These are phyloP conservation scores for Echeveria elegans DNA, from an alignment of 164 flowering plant species.

Conservation along the genomic window DNA sequence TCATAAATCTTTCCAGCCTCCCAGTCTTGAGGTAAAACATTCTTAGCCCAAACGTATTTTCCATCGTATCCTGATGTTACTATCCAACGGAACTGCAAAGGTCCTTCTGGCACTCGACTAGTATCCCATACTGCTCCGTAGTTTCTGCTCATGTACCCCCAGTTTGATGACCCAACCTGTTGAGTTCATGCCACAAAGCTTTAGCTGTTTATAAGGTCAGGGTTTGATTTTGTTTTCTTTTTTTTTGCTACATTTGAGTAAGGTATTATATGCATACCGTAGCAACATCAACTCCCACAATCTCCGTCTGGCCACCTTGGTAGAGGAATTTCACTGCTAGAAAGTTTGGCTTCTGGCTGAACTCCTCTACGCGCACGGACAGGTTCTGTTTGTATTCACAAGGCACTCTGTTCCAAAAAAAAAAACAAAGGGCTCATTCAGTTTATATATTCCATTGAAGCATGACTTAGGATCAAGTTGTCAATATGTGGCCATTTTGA, in stretches of 20 bases:
- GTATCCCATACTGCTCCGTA: conserved; percentile 83
- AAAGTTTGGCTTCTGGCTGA: conserved; percentile 27
- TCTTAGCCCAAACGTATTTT: conserved; percentile 20
- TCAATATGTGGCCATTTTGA: neutral
- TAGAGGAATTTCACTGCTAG: conserved; percentile 61
- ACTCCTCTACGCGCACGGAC: neutral
- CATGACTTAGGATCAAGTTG: neutral
- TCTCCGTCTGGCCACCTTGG: conserved; percentile 92
- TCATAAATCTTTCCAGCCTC: conserved; percentile 50
- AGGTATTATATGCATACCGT: neutral
- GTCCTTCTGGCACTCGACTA: conserved; percentile 47
- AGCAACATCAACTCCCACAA: conserved; percentile 32
- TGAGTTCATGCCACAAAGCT: neutral
- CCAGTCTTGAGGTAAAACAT: conserved; percentile 63
- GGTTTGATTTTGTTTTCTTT: neutral
- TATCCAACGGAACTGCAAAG: conserved; percentile 56
- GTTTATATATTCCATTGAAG: too few species aligned
- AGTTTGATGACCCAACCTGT: conserved; percentile 53
- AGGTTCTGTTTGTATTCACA: neutral
- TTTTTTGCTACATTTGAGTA: conserved; percentile 19
- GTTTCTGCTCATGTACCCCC: conserved; percentile 52
- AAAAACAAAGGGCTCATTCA: too few species aligned
- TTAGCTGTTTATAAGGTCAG: too few species aligned
- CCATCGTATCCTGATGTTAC: conserved; percentile 71
- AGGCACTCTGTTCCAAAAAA: neutral